Conservation (phyloP, 768 basidiomycete genomes). For the Neoboletus magnificus region DNA sequence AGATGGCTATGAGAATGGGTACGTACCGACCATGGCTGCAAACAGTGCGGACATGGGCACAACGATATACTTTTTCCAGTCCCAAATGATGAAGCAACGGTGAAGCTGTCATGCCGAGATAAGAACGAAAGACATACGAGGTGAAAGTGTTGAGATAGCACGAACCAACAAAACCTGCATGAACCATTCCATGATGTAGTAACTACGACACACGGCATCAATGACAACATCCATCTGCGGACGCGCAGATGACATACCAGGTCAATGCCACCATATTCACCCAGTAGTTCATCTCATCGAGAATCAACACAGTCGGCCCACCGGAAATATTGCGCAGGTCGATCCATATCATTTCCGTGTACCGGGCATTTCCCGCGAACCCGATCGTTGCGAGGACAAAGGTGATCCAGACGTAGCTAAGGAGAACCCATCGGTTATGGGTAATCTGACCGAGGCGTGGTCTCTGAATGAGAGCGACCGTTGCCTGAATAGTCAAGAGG, state of each 20-base stretch:
- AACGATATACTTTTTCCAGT: constrained; percentile 10
- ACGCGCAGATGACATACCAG: constrained; percentile 10
- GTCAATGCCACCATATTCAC: constrained; percentile 22
- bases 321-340: constrained; percentile 22
- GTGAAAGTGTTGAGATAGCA: neutral
- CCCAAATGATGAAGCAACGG: constrained; percentile 18
- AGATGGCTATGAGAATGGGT: neutral
- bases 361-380: constrained; percentile 23
- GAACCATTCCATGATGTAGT: constrained; percentile 30
- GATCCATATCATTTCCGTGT: constrained; percentile 33
- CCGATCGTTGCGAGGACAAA: constrained; percentile 28
- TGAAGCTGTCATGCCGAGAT: constrained; percentile 6
- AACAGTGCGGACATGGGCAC: constrained; percentile 13
- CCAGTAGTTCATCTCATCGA: constrained; percentile 8
- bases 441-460: neutral
- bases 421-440: constrained; percentile 6
- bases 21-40: constrained; percentile 16
- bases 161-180: constrained; percentile 25
- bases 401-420: constrained; percentile 22
- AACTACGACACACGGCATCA: constrained; percentile 8
- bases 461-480: constrained; percentile 2
- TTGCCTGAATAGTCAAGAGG: constrained; percentile 21
- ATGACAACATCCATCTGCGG: neutral
- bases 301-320: constrained; percentile 14
- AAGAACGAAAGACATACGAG: neutral